Evolutionary conservation across 2,329 filamentous ascomycete species (phyloP).

Genomic region (Gnomoniopsis smithogilvyi): DNA sequence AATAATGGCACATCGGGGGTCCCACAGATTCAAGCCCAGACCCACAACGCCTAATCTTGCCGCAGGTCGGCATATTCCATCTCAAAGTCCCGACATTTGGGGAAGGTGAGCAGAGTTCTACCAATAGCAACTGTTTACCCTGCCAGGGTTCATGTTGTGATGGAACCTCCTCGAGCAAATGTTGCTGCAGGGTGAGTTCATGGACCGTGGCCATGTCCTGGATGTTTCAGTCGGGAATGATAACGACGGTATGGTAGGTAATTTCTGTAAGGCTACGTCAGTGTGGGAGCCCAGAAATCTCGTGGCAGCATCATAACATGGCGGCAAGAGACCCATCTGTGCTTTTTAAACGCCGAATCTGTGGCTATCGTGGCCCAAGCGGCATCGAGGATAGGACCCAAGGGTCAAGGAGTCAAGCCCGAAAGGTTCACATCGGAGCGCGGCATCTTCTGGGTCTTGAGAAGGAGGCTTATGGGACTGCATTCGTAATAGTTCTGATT

Average conservation of each 20-base stretch:
- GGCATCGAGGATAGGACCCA: not conserved
- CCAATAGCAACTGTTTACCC: not conserved
- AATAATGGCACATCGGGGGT: not conserved
- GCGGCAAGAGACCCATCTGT: not conserved
- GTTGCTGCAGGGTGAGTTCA: conserved; percentile 5
- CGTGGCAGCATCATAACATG: not conserved
- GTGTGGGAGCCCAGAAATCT: not conserved
- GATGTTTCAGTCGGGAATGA: not conserved
- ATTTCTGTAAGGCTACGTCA: not conserved
- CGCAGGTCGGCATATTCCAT: conserved; percentile 5
- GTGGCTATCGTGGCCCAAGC: too few relatives aligned
- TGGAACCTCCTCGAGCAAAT: not conserved
- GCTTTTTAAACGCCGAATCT: too few relatives aligned
- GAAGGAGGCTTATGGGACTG: not conserved
- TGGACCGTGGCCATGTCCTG: not conserved
- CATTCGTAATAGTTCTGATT: not conserved
- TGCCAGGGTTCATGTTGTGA: not conserved
- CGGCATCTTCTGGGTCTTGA: not conserved
- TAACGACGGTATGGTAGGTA: not conserved
- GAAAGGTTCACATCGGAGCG: not conserved
- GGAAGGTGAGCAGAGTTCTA: not conserved
- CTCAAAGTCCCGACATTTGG: conserved; percentile 7
- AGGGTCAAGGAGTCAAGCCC: not conserved
- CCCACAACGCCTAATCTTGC: not conserved
- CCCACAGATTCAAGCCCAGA: not conserved